Base-by-base conservation (phyloP, 2,329 filamentous ascomycete genomes). In the Microsporum ferrugineum region DNA sequence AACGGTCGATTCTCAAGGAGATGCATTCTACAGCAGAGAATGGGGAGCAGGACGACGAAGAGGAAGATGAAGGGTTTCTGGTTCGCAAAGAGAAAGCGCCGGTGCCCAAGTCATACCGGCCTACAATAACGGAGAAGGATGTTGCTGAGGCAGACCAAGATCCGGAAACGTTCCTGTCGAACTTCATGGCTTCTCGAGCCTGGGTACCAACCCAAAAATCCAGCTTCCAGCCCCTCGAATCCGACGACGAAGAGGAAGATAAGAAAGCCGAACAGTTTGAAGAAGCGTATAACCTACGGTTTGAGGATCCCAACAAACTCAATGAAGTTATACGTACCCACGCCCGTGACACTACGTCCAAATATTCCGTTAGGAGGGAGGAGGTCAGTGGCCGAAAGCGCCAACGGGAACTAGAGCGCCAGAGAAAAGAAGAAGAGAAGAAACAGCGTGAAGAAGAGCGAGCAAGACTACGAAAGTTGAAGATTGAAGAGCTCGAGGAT, bases 271-370 rank as follows among this genome's bases (percentile, higher is more conserved):
- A 97, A 51, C 84, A 87, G 63, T 95, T 92, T 69, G 94, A 99
- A 76, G 82, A 88, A 65, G 91, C 91, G 3, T 99, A 96, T 77
- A 99, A 99, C 76, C 77, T 96, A 75, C 88, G 94, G 38, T 99
- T 99, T 70, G 94, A 99, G 72, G 89, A 97, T 68, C 91, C 94
- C 0, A 82, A 82, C 63, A 91, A 89, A 71, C 86, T 89, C 68
- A 96, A 96, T 71, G 90, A 96, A 74, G 86, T 88, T 57, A 79
- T 99, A 36, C 85, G 88, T 69, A 90, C 91, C 4, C 95, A 96
- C 75, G 88, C 92, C 61, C 87, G 92, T 84, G 90, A 95, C 71
- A 81, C 90, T 17, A 87, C 88, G 41, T 86, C 86, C 43, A 86
- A 87, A 64, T 88, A 88, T 66, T 94, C 91, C 0, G 91, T 96